Evolutionary conservation across 2,329 filamentous ascomycete species (phyloP).

Genomic region (Venturia asperata): DNA sequence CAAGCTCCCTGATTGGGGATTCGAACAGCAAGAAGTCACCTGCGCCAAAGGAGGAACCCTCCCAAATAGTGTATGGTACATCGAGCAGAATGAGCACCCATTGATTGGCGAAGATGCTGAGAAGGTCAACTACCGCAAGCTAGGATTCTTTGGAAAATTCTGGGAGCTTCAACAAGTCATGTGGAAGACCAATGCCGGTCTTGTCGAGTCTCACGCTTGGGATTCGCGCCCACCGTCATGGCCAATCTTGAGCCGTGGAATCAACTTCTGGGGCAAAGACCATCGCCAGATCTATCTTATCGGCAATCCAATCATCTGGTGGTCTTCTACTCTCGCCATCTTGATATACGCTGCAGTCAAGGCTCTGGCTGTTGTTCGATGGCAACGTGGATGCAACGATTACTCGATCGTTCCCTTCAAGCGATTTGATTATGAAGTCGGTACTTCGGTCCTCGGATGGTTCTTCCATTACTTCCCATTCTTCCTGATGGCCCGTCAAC

Average conservation of each 20-base stretch:
- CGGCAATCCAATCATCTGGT: constrained; percentile 94
- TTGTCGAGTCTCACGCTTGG: constrained; percentile 96
- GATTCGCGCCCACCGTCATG: constrained; percentile 90
- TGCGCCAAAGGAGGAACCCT: constrained; percentile 86
- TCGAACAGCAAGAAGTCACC: constrained; percentile 97
- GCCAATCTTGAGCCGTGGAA: constrained; percentile 86
- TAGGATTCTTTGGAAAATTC: constrained; percentile 96
- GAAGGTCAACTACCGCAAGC: constrained; percentile 91
- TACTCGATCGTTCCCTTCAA: constrained; percentile 80
- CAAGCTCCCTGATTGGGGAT: constrained; percentile 96
- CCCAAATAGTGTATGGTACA: constrained; percentile 95
- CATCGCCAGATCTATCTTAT: constrained; percentile 94
- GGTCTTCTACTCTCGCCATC: constrained; percentile 73
- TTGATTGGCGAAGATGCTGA: constrained; percentile 67
- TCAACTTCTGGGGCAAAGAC: constrained; percentile 98
- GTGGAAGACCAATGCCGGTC: constrained; percentile 96
- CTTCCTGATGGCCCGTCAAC: constrained; percentile 93
- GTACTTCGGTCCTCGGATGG: constrained; percentile 85
- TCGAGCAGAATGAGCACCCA: constrained; percentile 85
- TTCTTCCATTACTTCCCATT: constrained; percentile 98
- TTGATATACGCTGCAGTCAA: constrained; percentile 76
- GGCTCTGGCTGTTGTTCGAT: constrained; percentile 76
- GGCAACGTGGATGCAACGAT: constrained; percentile 89
- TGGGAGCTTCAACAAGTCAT: constrained; percentile 96
- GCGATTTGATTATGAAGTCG: constrained; percentile 95